Conservation (phyloP, 768 basidiomycete species). For the Amanita fuliginea region DNA sequence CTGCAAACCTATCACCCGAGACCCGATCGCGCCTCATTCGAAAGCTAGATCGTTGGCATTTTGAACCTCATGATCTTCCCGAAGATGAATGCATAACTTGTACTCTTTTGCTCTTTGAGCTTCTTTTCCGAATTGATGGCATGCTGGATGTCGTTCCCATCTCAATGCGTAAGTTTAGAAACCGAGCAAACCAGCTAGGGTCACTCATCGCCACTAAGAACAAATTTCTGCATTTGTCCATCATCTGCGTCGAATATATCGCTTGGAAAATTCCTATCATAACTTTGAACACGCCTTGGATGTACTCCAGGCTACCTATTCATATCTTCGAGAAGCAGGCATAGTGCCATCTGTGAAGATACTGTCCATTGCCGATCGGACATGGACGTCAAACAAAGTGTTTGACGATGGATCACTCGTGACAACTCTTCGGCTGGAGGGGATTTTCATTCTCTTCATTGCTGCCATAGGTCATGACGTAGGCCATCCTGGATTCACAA, state of each 20-base stretch:
- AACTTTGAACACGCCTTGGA: constrained; percentile 97
- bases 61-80: constrained; percentile 77
- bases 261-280: constrained; percentile 88
- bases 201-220: constrained; percentile 28
- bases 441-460: constrained; percentile 77
- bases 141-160: constrained; percentile 49
- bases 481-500: constrained; percentile 92
- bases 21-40: constrained; percentile 55
- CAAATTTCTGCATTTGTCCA: constrained; percentile 71
- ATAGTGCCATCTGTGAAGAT: constrained; percentile 72
- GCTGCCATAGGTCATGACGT: constrained; percentile 97
- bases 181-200: constrained; percentile 7
- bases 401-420: constrained; percentile 28
- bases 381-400: constrained; percentile 25
- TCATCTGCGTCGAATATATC: constrained; percentile 88
- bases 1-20: constrained; percentile 33
- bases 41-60: constrained; percentile 73
- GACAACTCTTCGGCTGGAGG: constrained; percentile 46
- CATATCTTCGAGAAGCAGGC: constrained; percentile 69
- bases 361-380: constrained; percentile 40
- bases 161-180: constrained; percentile 39
- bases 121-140: constrained; percentile 69
- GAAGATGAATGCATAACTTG: constrained; percentile 78
- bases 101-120: constrained; percentile 80
- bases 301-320: constrained; percentile 88